Base-by-base conservation (phyloP, 169 alveolate genomes). In the Plasmodium ovale region DNA sequence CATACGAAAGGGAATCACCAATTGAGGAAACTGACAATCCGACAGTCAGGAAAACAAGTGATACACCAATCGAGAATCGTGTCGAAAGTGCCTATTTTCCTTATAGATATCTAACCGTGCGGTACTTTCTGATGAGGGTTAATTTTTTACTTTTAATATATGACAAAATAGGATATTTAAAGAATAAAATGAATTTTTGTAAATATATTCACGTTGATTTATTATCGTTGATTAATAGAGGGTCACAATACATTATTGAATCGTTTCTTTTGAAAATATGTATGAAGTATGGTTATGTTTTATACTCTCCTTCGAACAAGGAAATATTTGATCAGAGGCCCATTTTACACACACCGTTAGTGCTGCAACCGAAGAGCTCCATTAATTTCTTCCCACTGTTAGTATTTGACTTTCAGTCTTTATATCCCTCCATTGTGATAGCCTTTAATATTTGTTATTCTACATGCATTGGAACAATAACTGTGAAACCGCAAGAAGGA, bases 391-490 rank as follows among this genome's bases (percentile, higher is more conserved):
- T 94, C 49, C 99, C 99, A 1, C 95, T 98, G 33, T 97, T 98
- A 14, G 98, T 99, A 19, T 92, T 98, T 64, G 99, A 97, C 92
- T 98, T 97, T 91, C 98, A 98, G 33, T 97, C 99, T 69, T 96
- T 97, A 35, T 98, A 98, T 93, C 99, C 99, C 25, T 96, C 98
- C 31, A 97, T 97, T 72, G 95, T 97, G 96, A 97, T 97, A 87
- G 99, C 99, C 21, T 98, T 97, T 93, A 97, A 97, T 87, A 88
- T 97, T 87, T 97, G 99, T 87, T 97, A 97, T 90, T 93, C 98
- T 65, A 97, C 99, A 27, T 89, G 96, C 73, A 42, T 92, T 67
- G 95, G 96, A 70, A 79, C 94, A 29, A 87, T 60, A 33, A 62
- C 62, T 51, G 64, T 39, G 16, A 62, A 60, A n/a, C n/a, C n/a